Conservation (phyloP, 2,329 filamentous ascomycete genomes). For the Fusarium pininemorale region DNA sequence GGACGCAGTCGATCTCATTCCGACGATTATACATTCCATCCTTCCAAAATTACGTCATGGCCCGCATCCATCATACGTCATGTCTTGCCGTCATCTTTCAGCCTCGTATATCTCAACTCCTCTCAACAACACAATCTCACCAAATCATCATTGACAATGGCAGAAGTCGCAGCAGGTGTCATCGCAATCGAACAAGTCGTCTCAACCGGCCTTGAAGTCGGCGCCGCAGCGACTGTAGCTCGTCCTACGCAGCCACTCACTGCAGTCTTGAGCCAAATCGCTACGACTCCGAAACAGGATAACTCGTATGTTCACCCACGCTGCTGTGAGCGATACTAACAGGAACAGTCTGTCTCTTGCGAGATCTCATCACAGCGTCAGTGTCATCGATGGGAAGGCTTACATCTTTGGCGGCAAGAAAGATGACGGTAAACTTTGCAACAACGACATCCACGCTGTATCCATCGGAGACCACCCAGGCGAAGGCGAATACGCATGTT, state of each 20-base stretch:
- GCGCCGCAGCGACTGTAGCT: constrained; percentile 25
- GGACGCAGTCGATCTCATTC: neutral
- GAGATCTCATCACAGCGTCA: constrained; percentile 28
- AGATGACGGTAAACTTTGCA: constrained; percentile 13
- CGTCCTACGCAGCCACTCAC: constrained; percentile 32
- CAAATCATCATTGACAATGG: constrained; percentile 1
- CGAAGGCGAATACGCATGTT: constrained; percentile 30
- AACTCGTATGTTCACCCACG: neutral
- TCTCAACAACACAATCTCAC: neutral
- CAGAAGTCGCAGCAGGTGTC: constrained; percentile 33
- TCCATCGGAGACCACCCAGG: neutral
- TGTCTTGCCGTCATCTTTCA: neutral
- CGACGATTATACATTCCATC: neutral
- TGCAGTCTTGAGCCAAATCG: constrained; percentile 34
- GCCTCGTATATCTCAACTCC: neutral
- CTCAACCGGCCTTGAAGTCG: constrained; percentile 31
- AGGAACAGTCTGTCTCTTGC: constrained; percentile 1
- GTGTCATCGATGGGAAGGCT: constrained; percentile 19
- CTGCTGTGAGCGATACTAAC: neutral
- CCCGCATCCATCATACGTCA: constrained; percentile 18
- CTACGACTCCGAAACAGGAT: constrained; percentile 13
- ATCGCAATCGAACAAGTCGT: constrained; percentile 32
- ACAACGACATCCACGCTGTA: constrained; percentile 28
- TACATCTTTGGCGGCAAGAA: constrained; percentile 37
- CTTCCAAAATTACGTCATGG: constrained; percentile 1